phyloP scores from a whole-genome alignment of 129 eudicot species.

The Apium graveolens region DNA sequence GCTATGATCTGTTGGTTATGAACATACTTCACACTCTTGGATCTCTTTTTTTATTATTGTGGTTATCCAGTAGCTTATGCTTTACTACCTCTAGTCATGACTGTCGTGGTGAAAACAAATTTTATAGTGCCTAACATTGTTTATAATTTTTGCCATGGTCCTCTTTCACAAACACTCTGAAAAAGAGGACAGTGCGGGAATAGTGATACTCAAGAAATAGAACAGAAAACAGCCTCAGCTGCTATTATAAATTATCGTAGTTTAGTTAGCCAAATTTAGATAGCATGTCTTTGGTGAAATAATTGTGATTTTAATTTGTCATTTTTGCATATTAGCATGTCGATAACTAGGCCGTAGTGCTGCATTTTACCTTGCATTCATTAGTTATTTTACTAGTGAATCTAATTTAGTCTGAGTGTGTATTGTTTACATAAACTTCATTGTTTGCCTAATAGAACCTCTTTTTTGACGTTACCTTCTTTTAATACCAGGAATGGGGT shows the following conservation, averaged over 20 bases:
- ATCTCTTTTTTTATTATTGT: neutral
- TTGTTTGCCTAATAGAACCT: neutral
- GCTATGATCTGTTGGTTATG: neutral
- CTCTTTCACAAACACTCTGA: neutral
- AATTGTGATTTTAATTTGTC: neutral
- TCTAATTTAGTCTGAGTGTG: neutral
- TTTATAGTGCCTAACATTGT: neutral
- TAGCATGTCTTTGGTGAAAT: neutral
- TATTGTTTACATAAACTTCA: neutral
- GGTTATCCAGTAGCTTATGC: neutral
- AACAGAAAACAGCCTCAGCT: neutral
- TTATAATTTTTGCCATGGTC: neutral
- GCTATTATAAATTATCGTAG: neutral
- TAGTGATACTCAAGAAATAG: neutral
- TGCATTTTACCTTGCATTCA: neutral
- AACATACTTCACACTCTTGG: neutral
- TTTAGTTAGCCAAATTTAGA: neutral
- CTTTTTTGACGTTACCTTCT: neutral
- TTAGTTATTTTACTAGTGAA: neutral
- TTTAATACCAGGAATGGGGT: conserved; percentile 30
- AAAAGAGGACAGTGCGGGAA: neutral
- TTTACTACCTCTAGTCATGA: neutral
- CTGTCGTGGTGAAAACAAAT: neutral
- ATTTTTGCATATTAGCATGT: neutral
- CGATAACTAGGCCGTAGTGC: neutral